phyloP scores from a whole-genome alignment of 1,284 basidiomycete genomes.

The Moesziomyces parantarcticus region DNA sequence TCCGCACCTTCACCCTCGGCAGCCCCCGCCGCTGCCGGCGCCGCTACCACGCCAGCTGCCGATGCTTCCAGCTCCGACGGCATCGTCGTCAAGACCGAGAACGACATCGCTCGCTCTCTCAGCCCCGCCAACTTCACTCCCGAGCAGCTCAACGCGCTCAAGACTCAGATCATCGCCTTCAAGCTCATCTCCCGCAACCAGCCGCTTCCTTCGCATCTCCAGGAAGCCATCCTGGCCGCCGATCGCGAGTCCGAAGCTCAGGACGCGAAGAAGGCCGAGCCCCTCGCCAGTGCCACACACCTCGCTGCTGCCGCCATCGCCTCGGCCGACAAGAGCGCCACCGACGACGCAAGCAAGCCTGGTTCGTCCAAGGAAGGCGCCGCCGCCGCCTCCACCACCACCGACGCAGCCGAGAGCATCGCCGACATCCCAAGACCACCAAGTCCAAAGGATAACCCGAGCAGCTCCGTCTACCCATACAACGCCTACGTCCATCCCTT shows the following conservation, averaged over 20 bases:
- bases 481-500: slow-evolving; percentile 92
- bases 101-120: slow-evolving; percentile 36
- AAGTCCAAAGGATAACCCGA: slow-evolving; percentile 74
- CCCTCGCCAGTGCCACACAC: slow-evolving; percentile 76
- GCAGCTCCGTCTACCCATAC: slow-evolving; percentile 90
- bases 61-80: slow-evolving; percentile 36
- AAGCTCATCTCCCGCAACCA: slow-evolving; percentile 82
- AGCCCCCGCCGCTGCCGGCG: slow-evolving; percentile 2
- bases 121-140: slow-evolving; percentile 72
- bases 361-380: slow-evolving; percentile 29
- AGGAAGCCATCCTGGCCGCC: slow-evolving; percentile 75
- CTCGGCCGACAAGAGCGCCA: slow-evolving; percentile 72
- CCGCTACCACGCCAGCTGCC: slow-evolving; percentile 22
- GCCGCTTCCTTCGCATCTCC: slow-evolving; percentile 82
- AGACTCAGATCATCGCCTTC: slow-evolving; percentile 89
- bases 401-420: slow-evolving; percentile 46
- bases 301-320: slow-evolving; percentile 77
- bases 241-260: slow-evolving; percentile 61
- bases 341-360: slow-evolving; percentile 69
- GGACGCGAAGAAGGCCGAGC: slow-evolving; percentile 71
- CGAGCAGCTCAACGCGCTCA: slow-evolving; percentile 85
- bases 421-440: slow-evolving; percentile 52
- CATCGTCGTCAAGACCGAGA: slow-evolving; percentile 39
- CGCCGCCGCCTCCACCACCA: slow-evolving; percentile 7
- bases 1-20: slow-evolving; percentile 32